Percentiles rank a stretch among this genome's conserved stretches.
phyloP scores from a whole-genome alignment of 2,329 filamentous ascomycete genomes.

The Lachnellula subtilissima region DNA sequence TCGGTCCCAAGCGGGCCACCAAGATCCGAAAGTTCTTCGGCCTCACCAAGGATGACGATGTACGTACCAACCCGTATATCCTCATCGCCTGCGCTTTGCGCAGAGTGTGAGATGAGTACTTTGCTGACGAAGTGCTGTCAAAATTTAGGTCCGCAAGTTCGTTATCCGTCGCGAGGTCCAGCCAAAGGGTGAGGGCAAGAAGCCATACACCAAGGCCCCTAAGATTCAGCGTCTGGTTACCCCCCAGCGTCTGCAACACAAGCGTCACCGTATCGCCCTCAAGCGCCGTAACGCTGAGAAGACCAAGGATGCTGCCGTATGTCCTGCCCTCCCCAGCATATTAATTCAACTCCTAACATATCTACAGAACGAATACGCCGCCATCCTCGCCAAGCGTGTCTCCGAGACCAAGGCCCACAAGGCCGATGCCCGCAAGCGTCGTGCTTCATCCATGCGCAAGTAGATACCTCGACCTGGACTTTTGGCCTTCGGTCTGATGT shows the following conservation, averaged over 20 bases:
- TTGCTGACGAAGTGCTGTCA: constrained; percentile 25
- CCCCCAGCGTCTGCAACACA: constrained; percentile 99
- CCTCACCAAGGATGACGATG: constrained; percentile 99
- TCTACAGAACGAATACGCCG: constrained; percentile 89
- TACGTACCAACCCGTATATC: constrained; percentile 61
- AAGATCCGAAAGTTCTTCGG: constrained; percentile 99
- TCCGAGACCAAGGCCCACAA: constrained; percentile 92
- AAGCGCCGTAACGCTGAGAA: constrained; percentile 97
- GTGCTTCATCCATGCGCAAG: constrained; percentile 92
- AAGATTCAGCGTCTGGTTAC: constrained; percentile 99
- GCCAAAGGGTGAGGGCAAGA: constrained; percentile 96
- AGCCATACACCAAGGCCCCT: constrained; percentile 99
- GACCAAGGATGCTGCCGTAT: constrained; percentile 97
- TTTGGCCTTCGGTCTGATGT: constrained; percentile 11
- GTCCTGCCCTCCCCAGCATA: constrained; percentile 35
- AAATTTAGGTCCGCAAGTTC: constrained; percentile 88
- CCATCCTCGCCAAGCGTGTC: constrained; percentile 95
- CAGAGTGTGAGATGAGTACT: constrained; percentile 53
- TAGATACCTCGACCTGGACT: constrained; percentile 42
- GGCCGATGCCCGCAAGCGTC: constrained; percentile 91
- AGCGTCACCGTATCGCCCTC: constrained; percentile 95
- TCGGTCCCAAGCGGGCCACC: constrained; percentile 98
- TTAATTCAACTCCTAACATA: constrained; percentile 34
- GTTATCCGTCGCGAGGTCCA: constrained; percentile 98
- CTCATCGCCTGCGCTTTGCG: constrained; percentile 57